Conservation (phyloP, 345 rosid species). For the Aegle marmelos region DNA sequence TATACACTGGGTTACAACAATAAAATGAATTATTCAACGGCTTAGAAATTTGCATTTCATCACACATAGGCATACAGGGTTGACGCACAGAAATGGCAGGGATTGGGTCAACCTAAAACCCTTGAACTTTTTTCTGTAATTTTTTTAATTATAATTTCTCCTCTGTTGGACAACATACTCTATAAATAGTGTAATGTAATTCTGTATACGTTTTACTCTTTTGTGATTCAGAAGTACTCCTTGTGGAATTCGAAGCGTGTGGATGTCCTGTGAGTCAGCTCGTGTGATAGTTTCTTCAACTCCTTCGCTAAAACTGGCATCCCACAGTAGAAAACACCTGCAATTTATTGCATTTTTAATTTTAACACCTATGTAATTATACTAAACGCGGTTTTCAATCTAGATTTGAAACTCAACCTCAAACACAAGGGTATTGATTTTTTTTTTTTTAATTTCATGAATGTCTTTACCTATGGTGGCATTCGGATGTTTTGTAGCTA, state of each 20-base stretch:
- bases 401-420: neutral
- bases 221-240: slow-evolving; percentile 61
- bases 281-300: slow-evolving; percentile 63
- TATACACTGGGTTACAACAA: neutral
- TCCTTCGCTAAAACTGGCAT: slow-evolving; percentile 86
- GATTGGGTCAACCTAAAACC: too few relatives aligned
- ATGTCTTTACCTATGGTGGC: slow-evolving; percentile 66
- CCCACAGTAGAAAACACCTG: slow-evolving; percentile 97
- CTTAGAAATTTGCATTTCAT: too few relatives aligned
- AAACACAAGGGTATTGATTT: neutral
- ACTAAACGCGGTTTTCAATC: too few relatives aligned
- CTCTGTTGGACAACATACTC: neutral
- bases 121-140: neutral
- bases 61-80: too few relatives aligned
- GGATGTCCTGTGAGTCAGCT: slow-evolving; percentile 67
- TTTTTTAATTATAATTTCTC: neutral
- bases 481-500: slow-evolving; percentile 79
- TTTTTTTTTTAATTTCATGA: neutral
- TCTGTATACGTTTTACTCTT: slow-evolving; percentile 9
- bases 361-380: too few relatives aligned
- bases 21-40: too few relatives aligned
- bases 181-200: neutral
- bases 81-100: too few relatives aligned
- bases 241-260: slow-evolving; percentile 92
- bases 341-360: slow-evolving; percentile 14